Evolutionary conservation across 176 grass and related monocot species (phyloP).

Genomic region (Hordeum marinum): DNA sequence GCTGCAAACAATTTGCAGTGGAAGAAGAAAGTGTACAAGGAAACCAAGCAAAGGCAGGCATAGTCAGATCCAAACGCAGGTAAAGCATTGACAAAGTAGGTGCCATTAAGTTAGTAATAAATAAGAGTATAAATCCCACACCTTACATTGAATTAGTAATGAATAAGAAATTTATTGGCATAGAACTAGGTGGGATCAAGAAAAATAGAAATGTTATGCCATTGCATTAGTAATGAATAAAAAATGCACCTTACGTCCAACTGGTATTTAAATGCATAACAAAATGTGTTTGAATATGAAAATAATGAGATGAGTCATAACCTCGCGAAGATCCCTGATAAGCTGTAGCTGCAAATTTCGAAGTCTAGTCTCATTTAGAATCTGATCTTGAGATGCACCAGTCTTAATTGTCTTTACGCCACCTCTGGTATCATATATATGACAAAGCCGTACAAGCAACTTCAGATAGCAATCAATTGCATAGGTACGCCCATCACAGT

Average conservation of each 20-base stretch:
- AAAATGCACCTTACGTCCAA: not conserved
- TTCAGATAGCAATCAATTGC: conserved; percentile 94
- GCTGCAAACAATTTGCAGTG: conserved; percentile 4
- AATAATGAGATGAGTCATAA: conserved; percentile 28
- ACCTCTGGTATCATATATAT: conserved; percentile 94
- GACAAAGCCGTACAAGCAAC: conserved; percentile 92
- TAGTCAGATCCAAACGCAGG: conserved; percentile 5
- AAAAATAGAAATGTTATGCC: not conserved
- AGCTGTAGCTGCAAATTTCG: conserved; percentile 95
- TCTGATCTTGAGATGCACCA: conserved; percentile 98
- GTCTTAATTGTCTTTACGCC: conserved; percentile 92
- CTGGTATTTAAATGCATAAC: not conserved
- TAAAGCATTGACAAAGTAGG: conserved; percentile 14
- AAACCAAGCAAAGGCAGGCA: not conserved
- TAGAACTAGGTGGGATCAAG: conserved; percentile 3
- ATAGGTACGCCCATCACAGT: conserved; percentile 84
- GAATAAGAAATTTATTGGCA: conserved; percentile 1
- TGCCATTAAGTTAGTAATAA: not conserved
- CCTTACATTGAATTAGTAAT: not conserved
- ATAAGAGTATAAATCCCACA: not conserved
- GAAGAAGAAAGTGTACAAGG: not conserved
- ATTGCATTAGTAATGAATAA: conserved; percentile 4
- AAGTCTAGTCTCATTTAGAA: conserved; percentile 95
- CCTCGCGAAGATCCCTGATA: conserved; percentile 96
- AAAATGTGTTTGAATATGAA: not conserved